phyloP scores from a whole-genome alignment of 139 green algal species.

The Chlamydomonas applanata region DNA sequence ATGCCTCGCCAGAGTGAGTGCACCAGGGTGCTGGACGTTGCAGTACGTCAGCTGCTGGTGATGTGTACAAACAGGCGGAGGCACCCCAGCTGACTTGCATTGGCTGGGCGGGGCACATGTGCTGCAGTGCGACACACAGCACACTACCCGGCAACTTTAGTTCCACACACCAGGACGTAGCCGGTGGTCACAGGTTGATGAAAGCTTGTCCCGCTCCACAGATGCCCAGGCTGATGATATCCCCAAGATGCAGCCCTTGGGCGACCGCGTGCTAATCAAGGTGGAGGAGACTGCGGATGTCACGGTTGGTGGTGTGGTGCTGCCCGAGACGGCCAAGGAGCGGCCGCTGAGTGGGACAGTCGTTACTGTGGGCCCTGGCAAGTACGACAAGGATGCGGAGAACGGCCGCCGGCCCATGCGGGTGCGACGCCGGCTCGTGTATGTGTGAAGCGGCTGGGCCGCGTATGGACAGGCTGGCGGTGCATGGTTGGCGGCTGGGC shows the following conservation, averaged over 20 bases:
- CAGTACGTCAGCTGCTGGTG: neutral
- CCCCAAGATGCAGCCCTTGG: conserved; percentile 79
- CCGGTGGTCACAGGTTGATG: too few species aligned
- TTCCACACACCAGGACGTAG: too few species aligned
- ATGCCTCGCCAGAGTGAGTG: conserved; percentile 49
- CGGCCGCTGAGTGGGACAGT: conserved; percentile 70
- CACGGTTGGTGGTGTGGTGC: conserved; percentile 88
- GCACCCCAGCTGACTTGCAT: too few species aligned
- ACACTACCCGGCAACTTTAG: too few species aligned
- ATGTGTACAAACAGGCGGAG: neutral
- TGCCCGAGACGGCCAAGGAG: conserved; percentile 87
- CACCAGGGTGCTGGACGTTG: neutral
- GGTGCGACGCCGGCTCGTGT: conserved; percentile 31
- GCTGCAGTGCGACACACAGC: too few species aligned
- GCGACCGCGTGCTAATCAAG: conserved; percentile 85
- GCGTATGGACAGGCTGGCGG: too few species aligned
- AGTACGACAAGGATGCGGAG: conserved; percentile 61
- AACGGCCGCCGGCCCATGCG: conserved; percentile 57
- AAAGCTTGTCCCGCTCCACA: too few species aligned
- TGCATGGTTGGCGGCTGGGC: too few species aligned
- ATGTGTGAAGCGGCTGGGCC: neutral
- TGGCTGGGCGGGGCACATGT: too few species aligned
- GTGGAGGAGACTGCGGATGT: conserved; percentile 72
- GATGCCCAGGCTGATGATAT: conserved; percentile 82
- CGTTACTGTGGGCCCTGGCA: conserved; percentile 69